Conservation (phyloP, 192 early-diverging fungal genomes). For the Entomortierella beljakovae region DNA sequence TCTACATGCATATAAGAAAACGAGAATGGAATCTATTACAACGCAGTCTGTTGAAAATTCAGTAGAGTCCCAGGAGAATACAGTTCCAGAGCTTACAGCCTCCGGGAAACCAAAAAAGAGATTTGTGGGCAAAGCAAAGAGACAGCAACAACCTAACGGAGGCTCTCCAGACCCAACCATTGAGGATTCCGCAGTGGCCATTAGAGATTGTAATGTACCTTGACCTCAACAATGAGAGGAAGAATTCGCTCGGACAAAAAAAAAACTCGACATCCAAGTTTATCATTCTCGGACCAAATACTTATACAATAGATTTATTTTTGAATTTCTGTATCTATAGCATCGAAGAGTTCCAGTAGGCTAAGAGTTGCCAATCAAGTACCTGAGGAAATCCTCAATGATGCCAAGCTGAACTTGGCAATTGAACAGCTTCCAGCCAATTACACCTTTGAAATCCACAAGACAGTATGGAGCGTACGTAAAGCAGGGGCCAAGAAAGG, state of each 20-base stretch:
- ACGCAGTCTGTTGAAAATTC: neutral
- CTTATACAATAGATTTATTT: neutral
- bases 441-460: slow-evolving; percentile 99
- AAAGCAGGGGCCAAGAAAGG: slow-evolving; percentile 80
- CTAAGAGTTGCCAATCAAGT: slow-evolving; percentile 77
- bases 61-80: neutral
- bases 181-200: slow-evolving; percentile 63
- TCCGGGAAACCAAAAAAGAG: slow-evolving; percentile 61
- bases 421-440: slow-evolving; percentile 90
- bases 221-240: neutral
- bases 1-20: neutral
- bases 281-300: neutral
- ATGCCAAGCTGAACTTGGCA: slow-evolving; percentile 84
- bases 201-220: slow-evolving; percentile 50
- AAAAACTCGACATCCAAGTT: too few relatives aligned
- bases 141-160: slow-evolving; percentile 17
- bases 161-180: slow-evolving; percentile 48
- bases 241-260: too few relatives aligned
- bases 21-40: slow-evolving; percentile 8
- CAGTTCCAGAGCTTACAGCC: slow-evolving; percentile 28
- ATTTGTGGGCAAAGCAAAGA: slow-evolving; percentile 62
- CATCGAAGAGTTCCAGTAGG: slow-evolving; percentile 28
- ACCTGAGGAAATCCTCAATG: slow-evolving; percentile 86
- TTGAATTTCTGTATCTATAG: neutral
- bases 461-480: slow-evolving; percentile 91